Conservation (phyloP, 208 protist species). For the Trypanosoma melophagium region DNA sequence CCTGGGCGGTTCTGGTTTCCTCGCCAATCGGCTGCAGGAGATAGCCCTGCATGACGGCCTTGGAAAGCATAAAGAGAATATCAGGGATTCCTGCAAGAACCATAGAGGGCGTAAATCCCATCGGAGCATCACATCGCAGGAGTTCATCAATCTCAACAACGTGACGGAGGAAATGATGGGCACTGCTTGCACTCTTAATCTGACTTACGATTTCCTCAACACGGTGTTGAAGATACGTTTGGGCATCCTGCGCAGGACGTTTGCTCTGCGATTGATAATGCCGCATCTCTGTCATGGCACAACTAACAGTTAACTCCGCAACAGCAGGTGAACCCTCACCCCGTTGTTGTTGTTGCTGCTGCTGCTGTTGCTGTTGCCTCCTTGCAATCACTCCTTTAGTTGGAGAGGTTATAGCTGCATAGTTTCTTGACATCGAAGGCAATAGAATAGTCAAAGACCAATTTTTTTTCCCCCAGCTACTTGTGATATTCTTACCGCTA, state of each 20-base stretch:
- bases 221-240: conserved; percentile 28
- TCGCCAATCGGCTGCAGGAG: conserved; percentile 8
- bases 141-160: conserved; percentile 52
- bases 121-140: conserved; percentile 46
- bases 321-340: neutral
- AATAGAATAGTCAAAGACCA: too few species aligned
- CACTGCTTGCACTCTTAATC: conserved; percentile 33
- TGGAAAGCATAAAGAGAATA: conserved; percentile 28
- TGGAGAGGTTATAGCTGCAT: too few species aligned
- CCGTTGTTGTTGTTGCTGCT: neutral
- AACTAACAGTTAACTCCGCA: conserved; percentile 19
- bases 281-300: conserved; percentile 9
- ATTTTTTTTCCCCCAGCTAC: too few species aligned
- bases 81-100: conserved; percentile 55
- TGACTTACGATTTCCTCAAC: conserved; percentile 33
- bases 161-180: conserved; percentile 32
- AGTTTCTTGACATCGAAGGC: too few species aligned
- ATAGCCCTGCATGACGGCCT: conserved; percentile 27
- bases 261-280: neutral
- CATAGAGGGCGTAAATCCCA: conserved; percentile 65
- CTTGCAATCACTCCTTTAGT: neutral
- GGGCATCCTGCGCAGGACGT: conserved; percentile 19
- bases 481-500: too few species aligned
- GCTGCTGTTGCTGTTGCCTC: neutral
- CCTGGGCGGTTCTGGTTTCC: neutral